Base-by-base conservation (phyloP, 352 stramenopile species). In the Globisporangium carolinianum region DNA sequence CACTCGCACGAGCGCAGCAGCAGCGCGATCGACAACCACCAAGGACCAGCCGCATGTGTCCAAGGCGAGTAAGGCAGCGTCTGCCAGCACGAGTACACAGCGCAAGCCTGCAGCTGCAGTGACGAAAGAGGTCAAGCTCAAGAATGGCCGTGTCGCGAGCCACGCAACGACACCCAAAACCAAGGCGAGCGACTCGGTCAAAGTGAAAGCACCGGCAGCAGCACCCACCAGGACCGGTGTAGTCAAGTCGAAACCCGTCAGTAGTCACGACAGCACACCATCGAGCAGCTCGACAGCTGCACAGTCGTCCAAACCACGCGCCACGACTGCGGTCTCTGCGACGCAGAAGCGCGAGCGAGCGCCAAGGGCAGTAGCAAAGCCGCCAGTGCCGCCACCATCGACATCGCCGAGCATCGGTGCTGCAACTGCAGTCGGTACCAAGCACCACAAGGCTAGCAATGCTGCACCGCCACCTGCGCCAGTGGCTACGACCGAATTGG, bases 401-500 rank as follows among this genome's bases (percentile, higher is more conserved):
- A 37, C 12, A 6, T 11, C 15, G 12, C 17, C 41, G 2, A 52
- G 37, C 41, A 15, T 10, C 12, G 18, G 35, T 17, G 0, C 48
- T 12, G 9, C 32, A 47, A n/a, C 43, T 43, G 38, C 52, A 0
- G 38, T 5, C 17, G 12, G 17, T 8, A 65, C 57, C 32, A 43
- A 43, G 39, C 7, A 43, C 39, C 11, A n/a, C 32, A 58, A 51
- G 9, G 0, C 37, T 4, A 39, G 38, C 15, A 49, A 18, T 15
- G 35, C 61, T 18, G 24, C 37, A 5, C 43, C 51, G 11, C 48
- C 56, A 35, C 53, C 59, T 11, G 59, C 47, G 58, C 46, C 66
- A 43, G 39, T 43, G 7, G 15, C 49, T 49, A 36, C 55, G 55
- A 47, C 66, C 43, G 51, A 65, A 24, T 24, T 17, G 8, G 58